Conservation (phyloP, 1,284 basidiomycete species). For the Pascua guehoae region DNA sequence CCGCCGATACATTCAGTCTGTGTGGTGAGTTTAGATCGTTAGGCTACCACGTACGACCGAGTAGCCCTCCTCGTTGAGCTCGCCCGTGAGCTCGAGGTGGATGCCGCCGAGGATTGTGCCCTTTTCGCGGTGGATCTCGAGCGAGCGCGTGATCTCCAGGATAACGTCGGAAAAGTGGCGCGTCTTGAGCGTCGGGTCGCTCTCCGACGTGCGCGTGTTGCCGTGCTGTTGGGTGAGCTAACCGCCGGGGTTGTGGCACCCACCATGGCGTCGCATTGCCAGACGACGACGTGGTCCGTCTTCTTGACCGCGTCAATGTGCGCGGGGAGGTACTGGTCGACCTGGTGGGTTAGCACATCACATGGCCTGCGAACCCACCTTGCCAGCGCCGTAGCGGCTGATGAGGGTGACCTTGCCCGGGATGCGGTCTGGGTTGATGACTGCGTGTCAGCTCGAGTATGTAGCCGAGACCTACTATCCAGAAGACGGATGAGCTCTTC, state of each 20-base stretch:
- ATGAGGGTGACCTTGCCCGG: slow-evolving; percentile 84
- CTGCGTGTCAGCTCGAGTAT: slow-evolving; percentile 47
- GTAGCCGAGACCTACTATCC: slow-evolving; percentile 58
- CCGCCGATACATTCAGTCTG: slow-evolving; percentile 58
- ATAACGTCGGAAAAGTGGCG: slow-evolving; percentile 89
- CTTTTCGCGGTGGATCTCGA: slow-evolving; percentile 71
- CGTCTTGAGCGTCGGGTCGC: slow-evolving; percentile 67
- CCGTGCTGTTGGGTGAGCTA: slow-evolving; percentile 14
- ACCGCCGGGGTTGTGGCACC: slow-evolving; percentile 14
- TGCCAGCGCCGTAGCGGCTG: slow-evolving; percentile 84
- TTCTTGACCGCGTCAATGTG: slow-evolving; percentile 81
- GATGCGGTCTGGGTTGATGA: slow-evolving; percentile 81
- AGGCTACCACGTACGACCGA: slow-evolving; percentile 59
- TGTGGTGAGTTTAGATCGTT: neutral
- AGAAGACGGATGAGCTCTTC: slow-evolving; percentile 78
- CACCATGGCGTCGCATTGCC: slow-evolving; percentile 93
- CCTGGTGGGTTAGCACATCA: slow-evolving; percentile 52
- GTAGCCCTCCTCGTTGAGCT: slow-evolving; percentile 86
- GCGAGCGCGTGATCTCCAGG: slow-evolving; percentile 74
- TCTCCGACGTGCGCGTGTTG: slow-evolving; percentile 74
- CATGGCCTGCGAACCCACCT: no score
- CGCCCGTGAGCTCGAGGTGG: slow-evolving; percentile 93
- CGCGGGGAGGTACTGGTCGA: slow-evolving; percentile 68
- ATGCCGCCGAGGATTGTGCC: slow-evolving; percentile 84
- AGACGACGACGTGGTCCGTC: slow-evolving; percentile 80